These are phyloP conservation scores for Escovopsis weberi DNA, from an alignment of 2,329 filamentous ascomycete genomes.

Conservation along the genomic window DNA sequence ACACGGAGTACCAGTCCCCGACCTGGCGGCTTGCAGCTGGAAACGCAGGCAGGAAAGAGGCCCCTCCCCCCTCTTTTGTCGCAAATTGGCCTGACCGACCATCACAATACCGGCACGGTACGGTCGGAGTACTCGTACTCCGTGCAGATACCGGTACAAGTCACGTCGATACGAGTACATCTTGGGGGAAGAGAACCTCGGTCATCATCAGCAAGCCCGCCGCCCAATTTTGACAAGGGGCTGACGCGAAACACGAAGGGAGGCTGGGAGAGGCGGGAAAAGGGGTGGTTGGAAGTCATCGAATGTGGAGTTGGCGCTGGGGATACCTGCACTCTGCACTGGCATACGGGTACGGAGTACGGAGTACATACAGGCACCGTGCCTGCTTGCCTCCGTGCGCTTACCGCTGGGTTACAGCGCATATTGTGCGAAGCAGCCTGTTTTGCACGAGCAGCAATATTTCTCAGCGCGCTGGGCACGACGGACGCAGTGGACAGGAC, in stretches of 20 bases:
- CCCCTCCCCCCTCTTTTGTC: background rate
- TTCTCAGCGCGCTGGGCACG: constrained; percentile 4
- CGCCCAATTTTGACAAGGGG: background rate
- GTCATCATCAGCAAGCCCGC: background rate
- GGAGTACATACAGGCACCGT: too few relatives aligned
- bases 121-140: too few relatives aligned
- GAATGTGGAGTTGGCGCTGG: background rate
- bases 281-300: background rate
- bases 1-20: too few relatives aligned
- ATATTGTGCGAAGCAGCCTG: background rate
- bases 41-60: too few relatives aligned
- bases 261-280: background rate
- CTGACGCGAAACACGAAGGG: background rate
- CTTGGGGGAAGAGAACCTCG: too few relatives aligned
- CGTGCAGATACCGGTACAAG: too few relatives aligned
- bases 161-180: too few relatives aligned
- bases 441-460: background rate
- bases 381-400: constrained; percentile 3
- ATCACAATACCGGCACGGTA: background rate
- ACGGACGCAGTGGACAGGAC: background rate
- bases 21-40: too few relatives aligned
- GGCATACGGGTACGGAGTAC: too few relatives aligned
- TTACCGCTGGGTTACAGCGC: constrained; percentile 7
- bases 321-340: background rate
- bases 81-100: background rate